Evolutionary conservation across 208 protist species (phyloP), one percentile per base, ranked within the genome.

Genomic region (Leptomonas seymouri): DNA sequence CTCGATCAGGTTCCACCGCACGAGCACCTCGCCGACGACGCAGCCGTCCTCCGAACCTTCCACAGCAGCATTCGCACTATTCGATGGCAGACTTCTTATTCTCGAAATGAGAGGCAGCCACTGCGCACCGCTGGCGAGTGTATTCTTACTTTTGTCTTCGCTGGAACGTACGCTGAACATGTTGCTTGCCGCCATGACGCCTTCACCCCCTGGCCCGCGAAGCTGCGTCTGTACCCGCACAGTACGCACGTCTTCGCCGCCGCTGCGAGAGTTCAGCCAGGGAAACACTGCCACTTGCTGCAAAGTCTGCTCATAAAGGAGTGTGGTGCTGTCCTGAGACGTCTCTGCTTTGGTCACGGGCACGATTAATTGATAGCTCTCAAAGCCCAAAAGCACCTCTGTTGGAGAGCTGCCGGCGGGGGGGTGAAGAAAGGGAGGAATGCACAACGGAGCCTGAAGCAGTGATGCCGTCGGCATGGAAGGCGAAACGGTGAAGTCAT

Each of bases 361-460:
- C 50, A 76, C 23, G 30, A 21, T 44, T 23, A 54, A 0, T 25
- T 60, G 71, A 53, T 71, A 45, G 6, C 1, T 27, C 36, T 50
- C 63, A 27, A 76, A 59, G 28, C 71, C 71, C 12, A 76, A 28
- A 18, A 76, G 63, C 41, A 76, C 63, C 28, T 71, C 56, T 20
- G 54, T 42, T 11, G 1, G 18, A 25, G 7, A 4, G 4, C 20
- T 28, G 20, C 27, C 34, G 1, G 9, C 54, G 20, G 56, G 16
- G 31, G 39, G 4, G 23, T 5, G 6, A 49, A 23, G 34, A 16
- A n/a, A 49, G 2, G 21, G 14, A 34, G 56, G 21, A 39, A 11
- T 23, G 28, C 6, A 25, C 23, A 16, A 31, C 46, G 21, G 8
- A 8, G 16, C 0, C 11, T 12, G 39, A 5, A 36, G 25, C 14